phyloP scores from a whole-genome alignment of 257 asterid genomes.

The Ligustrum vulgare region DNA sequence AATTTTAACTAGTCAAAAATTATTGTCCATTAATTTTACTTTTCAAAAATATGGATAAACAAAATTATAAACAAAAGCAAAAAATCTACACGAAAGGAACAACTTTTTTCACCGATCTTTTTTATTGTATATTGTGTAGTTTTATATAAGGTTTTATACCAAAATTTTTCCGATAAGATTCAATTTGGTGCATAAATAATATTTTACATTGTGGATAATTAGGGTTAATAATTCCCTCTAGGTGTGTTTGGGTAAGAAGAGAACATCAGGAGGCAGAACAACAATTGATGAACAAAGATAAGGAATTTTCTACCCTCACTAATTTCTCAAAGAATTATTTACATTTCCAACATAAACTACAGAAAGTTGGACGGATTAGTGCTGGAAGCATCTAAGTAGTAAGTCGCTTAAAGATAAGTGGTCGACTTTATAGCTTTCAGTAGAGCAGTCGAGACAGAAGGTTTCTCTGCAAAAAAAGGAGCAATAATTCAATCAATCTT shows the following conservation, averaged over 20 bases:
- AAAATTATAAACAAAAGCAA: too few species aligned
- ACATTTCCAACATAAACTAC: conserved; percentile 38
- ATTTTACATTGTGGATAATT: neutral
- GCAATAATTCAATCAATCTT: too few species aligned
- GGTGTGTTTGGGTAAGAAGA: neutral
- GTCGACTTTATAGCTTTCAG: neutral
- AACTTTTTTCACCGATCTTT: neutral
- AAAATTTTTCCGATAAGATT: neutral
- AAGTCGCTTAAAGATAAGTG: neutral
- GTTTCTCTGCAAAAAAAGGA: neutral
- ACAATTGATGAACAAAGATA: neutral
- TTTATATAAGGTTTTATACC: neutral
- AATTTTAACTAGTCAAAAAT: too few species aligned
- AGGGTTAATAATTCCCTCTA: neutral
- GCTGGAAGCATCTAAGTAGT: neutral
- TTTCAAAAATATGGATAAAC: too few species aligned
- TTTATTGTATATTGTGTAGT: neutral
- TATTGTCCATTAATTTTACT: too few species aligned
- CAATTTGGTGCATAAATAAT: neutral
- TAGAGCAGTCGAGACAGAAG: neutral
- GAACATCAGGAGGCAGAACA: neutral
- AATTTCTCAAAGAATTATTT: conserved; percentile 46
- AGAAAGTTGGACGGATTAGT: neutral
- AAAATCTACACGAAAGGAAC: neutral
- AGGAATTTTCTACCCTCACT: neutral